Conservation (phyloP, 768 basidiomycete species). For the Russula foetens region DNA sequence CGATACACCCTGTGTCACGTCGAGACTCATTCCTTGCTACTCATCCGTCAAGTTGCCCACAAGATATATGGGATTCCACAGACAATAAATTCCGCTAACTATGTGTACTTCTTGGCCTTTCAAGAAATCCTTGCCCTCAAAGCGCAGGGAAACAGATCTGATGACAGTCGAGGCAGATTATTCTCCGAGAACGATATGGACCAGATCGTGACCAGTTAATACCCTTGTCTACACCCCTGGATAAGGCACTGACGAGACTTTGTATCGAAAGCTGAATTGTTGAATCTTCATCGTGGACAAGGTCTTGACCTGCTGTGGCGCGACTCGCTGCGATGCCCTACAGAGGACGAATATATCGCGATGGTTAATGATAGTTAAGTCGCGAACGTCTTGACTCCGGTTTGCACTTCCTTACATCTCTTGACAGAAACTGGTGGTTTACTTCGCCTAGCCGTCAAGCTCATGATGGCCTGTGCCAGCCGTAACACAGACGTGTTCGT, state of each 20-base stretch:
- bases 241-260: background rate
- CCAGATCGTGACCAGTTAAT: slow-evolving; percentile 65
- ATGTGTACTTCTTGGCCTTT: slow-evolving; percentile 92
- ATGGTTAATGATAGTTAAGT: slow-evolving; percentile 93
- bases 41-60: slow-evolving; percentile 59
- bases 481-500: slow-evolving; percentile 51
- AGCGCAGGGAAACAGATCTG: slow-evolving; percentile 22
- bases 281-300: slow-evolving; percentile 79
- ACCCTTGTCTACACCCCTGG: slow-evolving; percentile 9
- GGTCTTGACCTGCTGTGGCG: slow-evolving; percentile 94
- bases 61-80: slow-evolving; percentile 96
- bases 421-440: slow-evolving; percentile 86
- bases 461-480: slow-evolving; percentile 90
- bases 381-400: too few relatives aligned
- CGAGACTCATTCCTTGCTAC: background rate
- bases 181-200: slow-evolving; percentile 44
- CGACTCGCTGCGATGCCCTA: slow-evolving; percentile 84
- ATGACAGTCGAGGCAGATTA: slow-evolving; percentile 12
- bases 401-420: background rate
- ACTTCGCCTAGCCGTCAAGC: slow-evolving; percentile 83
- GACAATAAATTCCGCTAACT: slow-evolving; percentile 96
- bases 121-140: slow-evolving; percentile 64
- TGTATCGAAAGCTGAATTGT: slow-evolving; percentile 21
- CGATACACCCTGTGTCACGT: background rate
- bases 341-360: slow-evolving; percentile 86